A percentile compares a stretch with the other conserved stretches of the same genome.
These are phyloP conservation scores for Blastobotrys proliferans DNA, from an alignment of 1,139 yeast species.

Conservation along the genomic window DNA sequence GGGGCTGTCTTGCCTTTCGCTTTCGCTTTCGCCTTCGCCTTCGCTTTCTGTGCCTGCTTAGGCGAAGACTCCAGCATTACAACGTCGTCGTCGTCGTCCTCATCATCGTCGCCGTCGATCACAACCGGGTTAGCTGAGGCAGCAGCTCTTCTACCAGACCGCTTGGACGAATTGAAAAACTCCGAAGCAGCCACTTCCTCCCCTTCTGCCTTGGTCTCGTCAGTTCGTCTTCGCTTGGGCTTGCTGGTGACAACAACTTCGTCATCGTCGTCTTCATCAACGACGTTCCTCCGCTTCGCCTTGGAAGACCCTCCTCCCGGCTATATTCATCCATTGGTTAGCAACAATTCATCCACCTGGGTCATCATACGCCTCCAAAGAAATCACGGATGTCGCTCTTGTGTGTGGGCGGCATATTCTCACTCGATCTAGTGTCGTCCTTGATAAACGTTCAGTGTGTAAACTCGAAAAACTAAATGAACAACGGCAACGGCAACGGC, in stretches of 20 bases:
- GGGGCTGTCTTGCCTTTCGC: constrained; percentile 1
- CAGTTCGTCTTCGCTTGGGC: constrained; percentile 2
- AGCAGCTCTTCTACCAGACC: background rate
- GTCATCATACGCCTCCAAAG: no score
- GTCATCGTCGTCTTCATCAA: constrained; percentile 12
- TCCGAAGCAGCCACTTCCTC: constrained; percentile 10
- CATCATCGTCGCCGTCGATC: constrained; percentile 33
- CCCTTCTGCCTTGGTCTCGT: constrained; percentile 1
- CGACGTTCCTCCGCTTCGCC: constrained; percentile 7
- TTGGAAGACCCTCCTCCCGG: background rate
- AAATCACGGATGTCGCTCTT: no score
- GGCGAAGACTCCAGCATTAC: background rate
- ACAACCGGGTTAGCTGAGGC: background rate
- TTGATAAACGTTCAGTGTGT: no score
- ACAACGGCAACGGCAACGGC: no score
- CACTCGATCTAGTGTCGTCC: no score
- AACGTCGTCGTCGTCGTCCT: constrained; percentile 28
- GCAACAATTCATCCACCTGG: no score
- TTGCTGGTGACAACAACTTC: background rate
- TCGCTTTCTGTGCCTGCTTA: constrained; percentile 4
- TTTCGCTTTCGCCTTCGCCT: constrained; percentile 5
- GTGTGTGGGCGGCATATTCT: no score
- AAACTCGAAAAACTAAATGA: no score
- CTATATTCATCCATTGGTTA: no score
- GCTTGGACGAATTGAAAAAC: constrained; percentile 6